Evolutionary conservation across 2,329 filamentous ascomycete species (phyloP), one percentile per base, ranked within the genome.

Genomic region (Fusarium nanum): DNA sequence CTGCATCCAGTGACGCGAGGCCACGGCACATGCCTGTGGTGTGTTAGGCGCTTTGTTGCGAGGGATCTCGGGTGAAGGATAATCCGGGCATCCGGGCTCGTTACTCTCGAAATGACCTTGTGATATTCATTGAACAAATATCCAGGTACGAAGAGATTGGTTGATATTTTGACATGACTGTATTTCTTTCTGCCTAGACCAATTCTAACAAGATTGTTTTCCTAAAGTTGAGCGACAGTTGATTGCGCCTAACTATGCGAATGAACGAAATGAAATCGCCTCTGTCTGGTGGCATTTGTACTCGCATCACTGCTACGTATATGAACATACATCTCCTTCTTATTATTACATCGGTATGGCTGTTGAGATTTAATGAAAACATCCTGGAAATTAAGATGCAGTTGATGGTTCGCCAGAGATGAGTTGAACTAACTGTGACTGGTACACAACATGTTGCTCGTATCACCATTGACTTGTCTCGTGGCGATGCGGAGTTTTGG

Each of bases 1-100:
- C 73, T 75, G 60, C 73, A 67, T 75, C 48, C 58, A 59, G 73
- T 75, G 73, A 75, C 73, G 73, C 73, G 73, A 75, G 73, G 73
- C 73, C 72, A 73, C 64, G 54, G 72, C 70, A 69, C 59, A 62
- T 71, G 64, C 64, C 68, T 65, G 47, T 45, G 44, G 54, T 53
- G 52, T 66, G 60, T 53, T 30, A 61, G 37, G 42, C 25, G 41
- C 59, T 57, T 46, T 34, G 23, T 13, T 48, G 20, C 56, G 70
- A 47, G 56, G 56, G 41, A 45, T 16, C 0, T 9, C 68, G 68
- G 68, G 28, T 22, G 23, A 25, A 69, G 7, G 41, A 69, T 62
- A n/a, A 45, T 69, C 68, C 68, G 59, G 6, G 2, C 11, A 32
- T 18, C 6, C 7, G 8, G 10, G 13, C 9, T 2, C 14, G 13